These are phyloP conservation scores for Metarhizium rileyi DNA, from an alignment of 2,329 filamentous ascomycete species.

Conservation along the genomic window DNA sequence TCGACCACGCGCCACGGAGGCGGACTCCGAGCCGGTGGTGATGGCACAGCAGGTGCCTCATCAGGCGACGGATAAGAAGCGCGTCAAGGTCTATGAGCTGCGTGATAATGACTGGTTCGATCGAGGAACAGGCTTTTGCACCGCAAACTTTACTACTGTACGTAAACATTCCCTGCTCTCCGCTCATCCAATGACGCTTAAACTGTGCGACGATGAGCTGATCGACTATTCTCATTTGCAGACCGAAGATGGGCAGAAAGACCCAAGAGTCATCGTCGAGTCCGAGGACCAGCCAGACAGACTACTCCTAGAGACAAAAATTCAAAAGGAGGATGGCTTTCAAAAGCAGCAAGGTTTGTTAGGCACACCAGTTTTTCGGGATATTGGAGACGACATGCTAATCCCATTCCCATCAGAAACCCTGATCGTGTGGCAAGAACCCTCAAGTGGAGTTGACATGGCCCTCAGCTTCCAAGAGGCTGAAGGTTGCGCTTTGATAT, in stretches of 20 bases:
- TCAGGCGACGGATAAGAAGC: conserved; percentile 56
- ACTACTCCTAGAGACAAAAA: conserved; percentile 77
- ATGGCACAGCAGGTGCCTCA: conserved; percentile 65
- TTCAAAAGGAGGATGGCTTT: conserved; percentile 89
- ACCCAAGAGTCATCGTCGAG: conserved; percentile 80
- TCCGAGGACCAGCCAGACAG: conserved; percentile 86
- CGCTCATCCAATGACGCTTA: no score
- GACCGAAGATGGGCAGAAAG: conserved; percentile 57
- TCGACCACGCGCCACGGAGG: conserved; percentile 38
- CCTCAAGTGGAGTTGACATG: conserved; percentile 79
- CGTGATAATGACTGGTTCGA: conserved; percentile 99
- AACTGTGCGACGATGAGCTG: background rate
- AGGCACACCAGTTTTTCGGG: background rate
- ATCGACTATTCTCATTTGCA: conserved; percentile 17
- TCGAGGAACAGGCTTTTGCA: conserved; percentile 91
- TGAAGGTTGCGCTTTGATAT: conserved; percentile 86
- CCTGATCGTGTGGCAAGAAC: conserved; percentile 95
- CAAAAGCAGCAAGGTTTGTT: conserved; percentile 89
- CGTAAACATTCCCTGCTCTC: conserved; percentile 23
- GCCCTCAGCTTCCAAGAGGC: conserved; percentile 96
- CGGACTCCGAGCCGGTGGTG: conserved; percentile 52
- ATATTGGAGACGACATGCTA: background rate
- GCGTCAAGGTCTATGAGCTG: conserved; percentile 98
- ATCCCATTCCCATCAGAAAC: conserved; percentile 53
- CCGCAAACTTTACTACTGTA: conserved; percentile 65